Base-by-base conservation (phyloP, 2,329 filamentous ascomycete species). In the Hymenoscyphus fructigenus region DNA sequence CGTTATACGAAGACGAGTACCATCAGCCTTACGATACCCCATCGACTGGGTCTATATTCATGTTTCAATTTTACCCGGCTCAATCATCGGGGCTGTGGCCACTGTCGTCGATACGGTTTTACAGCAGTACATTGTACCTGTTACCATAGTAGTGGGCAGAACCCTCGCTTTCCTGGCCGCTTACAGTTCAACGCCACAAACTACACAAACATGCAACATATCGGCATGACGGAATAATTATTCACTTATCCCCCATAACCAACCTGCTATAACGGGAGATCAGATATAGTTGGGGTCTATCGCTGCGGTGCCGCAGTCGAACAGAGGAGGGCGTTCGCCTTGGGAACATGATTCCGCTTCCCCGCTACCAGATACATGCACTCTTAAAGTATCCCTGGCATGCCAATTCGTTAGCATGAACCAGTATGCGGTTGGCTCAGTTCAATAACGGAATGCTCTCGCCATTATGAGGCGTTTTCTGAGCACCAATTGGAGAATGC, bases 281-380 rank as follows among this genome's bases (percentile, higher is more conserved):
- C 26, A 50, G 26, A 29, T 60, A 53, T 9, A 53, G 15, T 60
- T 50, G 59, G 38, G 59, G 59, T 32, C 41, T 32, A 17, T 50
- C 28, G 26, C 20, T 26, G 17, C 26, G 47, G 41, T 32, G 59
- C 59, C 41, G 29, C 41, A 53, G 41, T 50, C 10, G n/a, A 60
- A 26, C 41, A 60, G 59, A 53, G 44, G 59, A 53, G 44, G 28
- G 23, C n/a, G 58, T n/a, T 50, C n/a, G 29, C 28, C 17, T 60
- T 41, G 28, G 38, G 15, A 50, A 61, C 20, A 15, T n/a, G 15
- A 36, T 55, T 47, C 60, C 29, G 28, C 60, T 61, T 56, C 53
- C 60, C 60, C 60, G 60, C 60, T 56, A 50, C 32, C 20, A 57
- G 55, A 29, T 53, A 50, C 47, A 29, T 36, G 59, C 41, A 60